Base-by-base conservation (phyloP, 73 alveolate genomes). In the Blepharisma stoltei region DNA sequence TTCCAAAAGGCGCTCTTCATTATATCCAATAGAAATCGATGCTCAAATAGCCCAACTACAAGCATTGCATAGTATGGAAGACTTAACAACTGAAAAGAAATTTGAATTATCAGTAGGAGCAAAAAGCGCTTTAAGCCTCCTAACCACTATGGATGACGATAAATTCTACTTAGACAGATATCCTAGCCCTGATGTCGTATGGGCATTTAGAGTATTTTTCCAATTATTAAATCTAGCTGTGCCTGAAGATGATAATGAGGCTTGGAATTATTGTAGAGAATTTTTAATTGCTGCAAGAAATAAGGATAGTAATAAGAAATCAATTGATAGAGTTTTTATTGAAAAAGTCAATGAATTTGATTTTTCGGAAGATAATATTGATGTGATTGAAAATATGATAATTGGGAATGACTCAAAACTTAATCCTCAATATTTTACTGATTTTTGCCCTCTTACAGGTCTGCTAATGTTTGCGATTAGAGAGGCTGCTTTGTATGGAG, bases 61-160 rank as follows among this genome's bases (percentile, higher is more conserved):
- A 25, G 23, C 14, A 14, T 14, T n/a, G 2, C 18, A 25, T 25
- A 18, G 48, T 2, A 38, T 14, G 14, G 73, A 14, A 18, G 73
- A 60, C 18, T 38, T 60, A 1, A 18, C 14, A 14, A 25, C 46
- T 18, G 73, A 60, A 25, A 60, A 60, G 23, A 20, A 14, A 25
- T 60, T 60, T 60, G 73, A 60, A 20, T 60, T 60, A 25, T 60
- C 73, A 60, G 73, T 25, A 9, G 73, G 73, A 11, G 73, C 73
- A 18, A 60, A 60, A 60, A 60, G 73, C 46, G 73, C 73, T 1
- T 60, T 60, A 25, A 60, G 73, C 23, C 73, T 60, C 23, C 23
- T 60, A 38, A 60, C 73, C 0, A 60, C 73, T 20, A 60, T 60
- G 73, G 73, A 60, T 60, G 73, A 60, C 18, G 45, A 14, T 8